A percentile compares a stretch with the other conserved stretches of the same genome.
phyloP scores from a whole-genome alignment of 192 early-diverging fungal species.

The Coemansia sp. region DNA sequence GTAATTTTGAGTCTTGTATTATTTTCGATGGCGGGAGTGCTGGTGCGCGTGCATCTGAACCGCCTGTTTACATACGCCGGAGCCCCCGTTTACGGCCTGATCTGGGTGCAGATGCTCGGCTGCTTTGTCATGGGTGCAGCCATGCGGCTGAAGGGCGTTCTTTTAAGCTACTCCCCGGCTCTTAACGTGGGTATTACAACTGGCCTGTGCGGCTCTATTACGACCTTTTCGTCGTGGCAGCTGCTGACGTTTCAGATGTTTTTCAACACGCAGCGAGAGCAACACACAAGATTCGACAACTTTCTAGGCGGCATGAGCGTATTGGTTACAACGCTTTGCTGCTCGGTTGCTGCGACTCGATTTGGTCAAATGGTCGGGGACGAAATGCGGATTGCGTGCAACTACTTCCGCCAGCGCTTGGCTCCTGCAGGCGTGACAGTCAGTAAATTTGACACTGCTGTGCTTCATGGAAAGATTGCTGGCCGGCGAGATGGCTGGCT shows the following conservation, averaged over 20 bases:
- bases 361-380: constrained; percentile 36
- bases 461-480: constrained; percentile 4
- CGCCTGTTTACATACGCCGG: constrained; percentile 56
- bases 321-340: constrained; percentile 25
- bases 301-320: constrained; percentile 44
- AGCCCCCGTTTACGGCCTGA: constrained; percentile 57
- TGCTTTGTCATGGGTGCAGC: constrained; percentile 51
- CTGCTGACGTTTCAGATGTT: constrained; percentile 53
- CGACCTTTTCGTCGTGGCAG: constrained; percentile 78
- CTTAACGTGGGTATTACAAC: constrained; percentile 57
- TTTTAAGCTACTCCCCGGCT: constrained; percentile 38
- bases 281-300: constrained; percentile 33
- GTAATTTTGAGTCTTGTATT: constrained; percentile 20
- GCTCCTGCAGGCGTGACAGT: neutral
- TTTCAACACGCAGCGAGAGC: constrained; percentile 18
- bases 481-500: constrained; percentile 12
- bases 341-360: constrained; percentile 22
- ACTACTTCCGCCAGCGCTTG: neutral
- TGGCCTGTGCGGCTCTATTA: constrained; percentile 79
- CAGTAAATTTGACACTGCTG: constrained; percentile 14
- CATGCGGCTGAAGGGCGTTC: constrained; percentile 29
- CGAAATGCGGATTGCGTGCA: constrained; percentile 11
- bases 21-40: constrained; percentile 62
- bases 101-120: constrained; percentile 66
- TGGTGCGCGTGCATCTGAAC: constrained; percentile 57